Conservation (phyloP, 2,329 filamentous ascomycete genomes). For the Nannizzia gypsea region DNA sequence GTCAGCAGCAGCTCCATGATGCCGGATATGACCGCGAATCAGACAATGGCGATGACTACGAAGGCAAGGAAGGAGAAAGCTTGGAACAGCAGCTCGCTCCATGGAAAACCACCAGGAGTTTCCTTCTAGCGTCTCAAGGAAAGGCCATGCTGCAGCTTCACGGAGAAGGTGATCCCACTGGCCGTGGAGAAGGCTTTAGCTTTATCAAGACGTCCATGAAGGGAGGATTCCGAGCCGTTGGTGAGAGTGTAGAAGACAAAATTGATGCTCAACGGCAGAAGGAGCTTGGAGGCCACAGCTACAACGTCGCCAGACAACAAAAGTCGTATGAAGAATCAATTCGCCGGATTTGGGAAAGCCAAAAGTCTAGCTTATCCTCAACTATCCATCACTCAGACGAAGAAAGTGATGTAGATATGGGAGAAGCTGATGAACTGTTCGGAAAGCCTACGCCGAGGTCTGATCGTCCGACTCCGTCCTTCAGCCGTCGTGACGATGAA, state of each 20-base stretch:
- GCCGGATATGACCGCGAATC: slow-evolving; percentile 66
- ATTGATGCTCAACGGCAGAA: slow-evolving; percentile 63
- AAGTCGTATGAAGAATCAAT: slow-evolving; percentile 86
- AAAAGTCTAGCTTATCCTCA: slow-evolving; percentile 67
- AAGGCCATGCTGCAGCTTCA: slow-evolving; percentile 96
- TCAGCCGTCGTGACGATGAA: slow-evolving; percentile 53
- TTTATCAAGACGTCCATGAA: slow-evolving; percentile 99
- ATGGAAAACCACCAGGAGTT: slow-evolving; percentile 95
- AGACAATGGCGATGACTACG: slow-evolving; percentile 54
- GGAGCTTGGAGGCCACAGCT: slow-evolving; percentile 74
- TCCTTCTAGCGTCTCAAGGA: slow-evolving; percentile 80
- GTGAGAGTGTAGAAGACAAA: slow-evolving; percentile 77
- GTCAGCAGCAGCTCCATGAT: slow-evolving; percentile 79
- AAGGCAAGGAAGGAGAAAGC: slow-evolving; percentile 58
- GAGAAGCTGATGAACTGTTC: slow-evolving; percentile 39
- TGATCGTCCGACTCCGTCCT: slow-evolving; percentile 46
- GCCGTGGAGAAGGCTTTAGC: slow-evolving; percentile 85
- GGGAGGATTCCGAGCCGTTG: slow-evolving; percentile 83
- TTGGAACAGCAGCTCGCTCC: slow-evolving; percentile 83
- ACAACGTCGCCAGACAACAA: slow-evolving; percentile 93
- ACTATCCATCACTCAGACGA: slow-evolving; percentile 61
- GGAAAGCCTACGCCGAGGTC: slow-evolving; percentile 53
- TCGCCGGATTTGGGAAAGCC: slow-evolving; percentile 80
- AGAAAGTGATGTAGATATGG: slow-evolving; percentile 50
- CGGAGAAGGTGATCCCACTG: slow-evolving; percentile 87